A percentile compares a stretch with the other conserved stretches of the same genome.
phyloP scores from a whole-genome alignment of 495 filamentous ascomycete genomes.

The Aspergillus cavernicola region DNA sequence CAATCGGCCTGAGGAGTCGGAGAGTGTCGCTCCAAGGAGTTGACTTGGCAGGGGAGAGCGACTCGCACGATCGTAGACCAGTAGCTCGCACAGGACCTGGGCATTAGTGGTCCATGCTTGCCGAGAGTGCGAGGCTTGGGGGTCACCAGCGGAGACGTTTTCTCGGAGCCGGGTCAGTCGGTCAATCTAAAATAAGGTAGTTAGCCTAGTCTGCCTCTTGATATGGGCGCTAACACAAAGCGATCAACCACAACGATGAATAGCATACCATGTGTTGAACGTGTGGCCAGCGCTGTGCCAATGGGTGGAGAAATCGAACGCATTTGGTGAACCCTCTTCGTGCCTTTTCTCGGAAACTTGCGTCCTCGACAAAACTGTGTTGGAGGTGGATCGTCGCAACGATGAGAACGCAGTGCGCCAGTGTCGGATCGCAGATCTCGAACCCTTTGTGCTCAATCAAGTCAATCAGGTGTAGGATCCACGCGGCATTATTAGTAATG shows the following conservation, averaged over 20 bases:
- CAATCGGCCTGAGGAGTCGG: constrained; percentile 14
- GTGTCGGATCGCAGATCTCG: constrained; percentile 31
- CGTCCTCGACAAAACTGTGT: constrained; percentile 35
- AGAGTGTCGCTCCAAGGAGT: constrained; percentile 27
- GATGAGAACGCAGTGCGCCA: constrained; percentile 32
- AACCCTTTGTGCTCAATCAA: constrained; percentile 28
- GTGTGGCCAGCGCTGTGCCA: constrained; percentile 29
- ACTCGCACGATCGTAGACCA: constrained; percentile 30
- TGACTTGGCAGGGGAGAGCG: constrained; percentile 15
- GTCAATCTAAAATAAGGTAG: constrained; percentile 13
- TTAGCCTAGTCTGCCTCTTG: constrained; percentile 1
- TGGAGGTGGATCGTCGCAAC: constrained; percentile 36
- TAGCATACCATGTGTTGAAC: constrained; percentile 25
- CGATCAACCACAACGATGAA: background rate
- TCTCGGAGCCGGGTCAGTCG: constrained; percentile 28
- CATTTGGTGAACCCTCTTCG: constrained; percentile 30
- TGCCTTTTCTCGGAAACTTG: constrained; percentile 28
- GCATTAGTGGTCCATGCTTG: constrained; percentile 26
- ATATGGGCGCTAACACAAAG: background rate
- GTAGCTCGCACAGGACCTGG: constrained; percentile 29
- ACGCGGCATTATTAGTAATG: constrained; percentile 29
- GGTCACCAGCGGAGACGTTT: constrained; percentile 26
- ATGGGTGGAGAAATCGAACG: constrained; percentile 23
- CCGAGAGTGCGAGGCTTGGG: constrained; percentile 10
- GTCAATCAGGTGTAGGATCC: constrained; percentile 32